Evolutionary conservation across 768 basidiomycete species (phyloP).

Genomic region (Mycena sanguinolenta): DNA sequence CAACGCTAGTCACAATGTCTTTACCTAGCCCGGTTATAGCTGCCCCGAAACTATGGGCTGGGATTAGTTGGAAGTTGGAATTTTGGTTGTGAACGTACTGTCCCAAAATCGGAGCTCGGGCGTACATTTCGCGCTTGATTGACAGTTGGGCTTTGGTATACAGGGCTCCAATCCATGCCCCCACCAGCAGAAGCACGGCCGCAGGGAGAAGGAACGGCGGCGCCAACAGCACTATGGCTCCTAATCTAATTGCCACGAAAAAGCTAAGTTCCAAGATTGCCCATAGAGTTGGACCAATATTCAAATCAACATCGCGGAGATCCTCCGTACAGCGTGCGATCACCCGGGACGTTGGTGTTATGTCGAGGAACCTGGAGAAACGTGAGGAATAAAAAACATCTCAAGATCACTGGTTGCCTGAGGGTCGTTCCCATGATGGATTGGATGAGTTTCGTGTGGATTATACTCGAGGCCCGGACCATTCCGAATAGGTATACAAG

Average conservation of each 20-base stretch:
- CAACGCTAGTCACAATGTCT: not conserved
- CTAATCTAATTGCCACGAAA: constrained; percentile 42
- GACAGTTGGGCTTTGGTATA: constrained; percentile 45
- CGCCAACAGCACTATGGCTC: constrained; percentile 42
- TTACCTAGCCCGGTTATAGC: constrained; percentile 20
- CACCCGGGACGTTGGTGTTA: constrained; percentile 63
- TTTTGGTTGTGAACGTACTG: constrained; percentile 19
- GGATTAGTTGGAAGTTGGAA: not conserved
- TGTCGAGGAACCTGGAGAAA: constrained; percentile 62
- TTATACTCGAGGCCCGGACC: constrained; percentile 54
- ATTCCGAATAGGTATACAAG: constrained; percentile 51
- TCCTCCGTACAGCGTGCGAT: constrained; percentile 65
- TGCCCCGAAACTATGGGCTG: constrained; percentile 6
- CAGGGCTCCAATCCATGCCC: constrained; percentile 42
- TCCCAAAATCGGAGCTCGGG: constrained; percentile 25
- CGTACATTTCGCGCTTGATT: constrained; percentile 42
- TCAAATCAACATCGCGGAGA: constrained; percentile 49
- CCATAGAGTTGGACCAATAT: constrained; percentile 19
- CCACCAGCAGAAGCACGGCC: constrained; percentile 42
- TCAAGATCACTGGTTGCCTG: constrained; percentile 41
- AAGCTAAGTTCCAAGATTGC: constrained; percentile 26
- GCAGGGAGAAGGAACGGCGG: constrained; percentile 48
- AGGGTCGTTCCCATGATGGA: constrained; percentile 61
- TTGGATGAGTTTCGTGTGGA: constrained; percentile 55
- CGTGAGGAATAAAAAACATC: not conserved